phyloP scores from a whole-genome alignment of 83 land plant species.

The Picea mariana region DNA sequence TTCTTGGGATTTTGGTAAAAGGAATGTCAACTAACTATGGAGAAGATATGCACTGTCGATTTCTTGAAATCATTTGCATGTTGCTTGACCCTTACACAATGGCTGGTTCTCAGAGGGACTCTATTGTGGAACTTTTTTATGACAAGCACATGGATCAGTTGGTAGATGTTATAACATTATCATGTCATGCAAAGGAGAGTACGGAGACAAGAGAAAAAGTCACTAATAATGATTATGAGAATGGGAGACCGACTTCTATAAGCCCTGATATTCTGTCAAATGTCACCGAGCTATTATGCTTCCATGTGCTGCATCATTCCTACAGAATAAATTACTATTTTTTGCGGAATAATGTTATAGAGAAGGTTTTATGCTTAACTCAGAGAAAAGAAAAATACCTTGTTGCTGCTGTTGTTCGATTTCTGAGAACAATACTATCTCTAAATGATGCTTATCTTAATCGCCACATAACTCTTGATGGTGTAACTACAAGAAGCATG shows the following conservation, averaged over 20 bases:
- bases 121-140: conserved; percentile 83
- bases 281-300: conserved; percentile 91
- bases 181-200: conserved; percentile 48
- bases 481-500: background rate
- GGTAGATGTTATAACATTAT: conserved; percentile 59
- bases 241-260: conserved; percentile 19
- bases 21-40: conserved; percentile 84
- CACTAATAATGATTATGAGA: conserved; percentile 5
- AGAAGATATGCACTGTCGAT: conserved; percentile 86
- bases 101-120: conserved; percentile 55
- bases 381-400: conserved; percentile 77
- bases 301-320: conserved; percentile 87
- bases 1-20: conserved; percentile 83
- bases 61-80: conserved; percentile 22
- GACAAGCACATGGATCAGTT: conserved; percentile 83
- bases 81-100: too few species aligned
- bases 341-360: conserved; percentile 80
- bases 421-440: conserved; percentile 79
- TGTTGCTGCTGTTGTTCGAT: conserved; percentile 87
- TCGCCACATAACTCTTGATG: conserved; percentile 27
- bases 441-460: conserved; percentile 64
- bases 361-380: conserved; percentile 72
- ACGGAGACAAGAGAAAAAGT: conserved; percentile 19
- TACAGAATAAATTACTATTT: conserved; percentile 81
- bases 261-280: conserved; percentile 78